phyloP scores from a whole-genome alignment of 73 alveolate species.

The Paramecium sexaurelia region DNA sequence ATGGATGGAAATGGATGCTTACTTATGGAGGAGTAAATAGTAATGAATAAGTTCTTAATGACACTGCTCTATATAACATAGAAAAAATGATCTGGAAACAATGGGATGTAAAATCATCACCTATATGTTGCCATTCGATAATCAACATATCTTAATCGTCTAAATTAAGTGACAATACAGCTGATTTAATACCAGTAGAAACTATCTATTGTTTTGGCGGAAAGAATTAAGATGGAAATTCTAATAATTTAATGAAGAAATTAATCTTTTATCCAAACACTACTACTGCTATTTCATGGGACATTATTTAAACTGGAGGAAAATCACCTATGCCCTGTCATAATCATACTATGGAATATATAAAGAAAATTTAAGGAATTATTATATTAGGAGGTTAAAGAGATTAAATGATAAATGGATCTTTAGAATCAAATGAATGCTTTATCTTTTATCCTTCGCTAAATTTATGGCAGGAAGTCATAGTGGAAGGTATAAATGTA shows the following conservation, averaged over 20 bases:
- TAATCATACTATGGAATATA: conserved; percentile 10
- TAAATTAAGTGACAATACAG: not conserved
- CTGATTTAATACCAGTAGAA: not conserved
- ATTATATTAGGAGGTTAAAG: not conserved
- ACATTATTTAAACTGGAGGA: not conserved
- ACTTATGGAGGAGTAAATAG: conserved; percentile 11
- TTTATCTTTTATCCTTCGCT: not conserved
- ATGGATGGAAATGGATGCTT: conserved; percentile 28
- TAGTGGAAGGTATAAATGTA: not conserved
- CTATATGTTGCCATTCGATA: not conserved
- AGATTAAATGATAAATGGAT: not conserved
- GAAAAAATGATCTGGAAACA: conserved; percentile 4
- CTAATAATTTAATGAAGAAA: not conserved
- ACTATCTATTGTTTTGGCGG: not conserved
- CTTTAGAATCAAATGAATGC: not conserved
- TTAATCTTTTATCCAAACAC: not conserved
- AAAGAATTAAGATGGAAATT: not conserved
- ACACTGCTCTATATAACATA: not conserved
- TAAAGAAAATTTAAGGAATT: not conserved
- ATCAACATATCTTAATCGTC: not conserved
- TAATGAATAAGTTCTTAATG: not conserved
- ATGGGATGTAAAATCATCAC: not conserved
- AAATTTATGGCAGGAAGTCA: not conserved
- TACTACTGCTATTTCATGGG: not conserved
- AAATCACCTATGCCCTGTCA: not conserved